These are phyloP conservation scores for Pythium rishiriense DNA, from an alignment of 352 stramenopile genomes.

Conservation along the genomic window DNA sequence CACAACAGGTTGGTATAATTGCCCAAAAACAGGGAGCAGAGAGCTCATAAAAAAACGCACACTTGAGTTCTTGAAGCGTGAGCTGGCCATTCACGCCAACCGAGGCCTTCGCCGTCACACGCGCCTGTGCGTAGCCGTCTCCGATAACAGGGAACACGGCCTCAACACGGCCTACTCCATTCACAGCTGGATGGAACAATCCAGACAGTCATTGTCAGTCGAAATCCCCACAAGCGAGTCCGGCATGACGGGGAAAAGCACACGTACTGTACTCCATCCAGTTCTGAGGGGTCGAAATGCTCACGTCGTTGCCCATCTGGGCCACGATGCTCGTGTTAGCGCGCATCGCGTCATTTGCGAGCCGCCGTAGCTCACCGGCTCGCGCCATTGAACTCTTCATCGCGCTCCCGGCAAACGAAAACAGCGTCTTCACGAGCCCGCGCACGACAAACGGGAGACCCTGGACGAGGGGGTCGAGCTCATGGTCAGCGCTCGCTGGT, in stretches of 20 bases:
- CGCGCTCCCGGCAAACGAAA: constrained; percentile 58
- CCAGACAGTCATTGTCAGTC: no score
- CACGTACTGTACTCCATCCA: constrained; percentile 78
- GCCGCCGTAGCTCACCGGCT: constrained; percentile 52
- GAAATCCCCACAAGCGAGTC: no score
- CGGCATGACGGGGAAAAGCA: no score
- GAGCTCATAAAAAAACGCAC: constrained; percentile 32
- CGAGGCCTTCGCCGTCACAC: constrained; percentile 57
- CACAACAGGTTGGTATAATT: background rate
- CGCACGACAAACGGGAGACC: constrained; percentile 61
- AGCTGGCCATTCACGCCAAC: constrained; percentile 41
- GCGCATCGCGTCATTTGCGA: constrained; percentile 56
- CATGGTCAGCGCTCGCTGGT: background rate
- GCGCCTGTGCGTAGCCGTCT: constrained; percentile 33
- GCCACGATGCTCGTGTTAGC: constrained; percentile 48
- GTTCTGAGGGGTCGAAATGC: constrained; percentile 55
- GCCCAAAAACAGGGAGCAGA: no score
- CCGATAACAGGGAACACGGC: constrained; percentile 62
- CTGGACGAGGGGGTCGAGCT: constrained; percentile 57
- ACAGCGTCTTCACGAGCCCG: constrained; percentile 62
- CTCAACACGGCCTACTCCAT: constrained; percentile 61
- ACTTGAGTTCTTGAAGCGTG: constrained; percentile 60
- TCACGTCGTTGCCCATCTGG: constrained; percentile 49
- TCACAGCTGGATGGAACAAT: no score
- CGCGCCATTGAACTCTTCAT: constrained; percentile 71